Conservation (phyloP, 345 rosid genomes). For the Iberis pinnata region DNA sequence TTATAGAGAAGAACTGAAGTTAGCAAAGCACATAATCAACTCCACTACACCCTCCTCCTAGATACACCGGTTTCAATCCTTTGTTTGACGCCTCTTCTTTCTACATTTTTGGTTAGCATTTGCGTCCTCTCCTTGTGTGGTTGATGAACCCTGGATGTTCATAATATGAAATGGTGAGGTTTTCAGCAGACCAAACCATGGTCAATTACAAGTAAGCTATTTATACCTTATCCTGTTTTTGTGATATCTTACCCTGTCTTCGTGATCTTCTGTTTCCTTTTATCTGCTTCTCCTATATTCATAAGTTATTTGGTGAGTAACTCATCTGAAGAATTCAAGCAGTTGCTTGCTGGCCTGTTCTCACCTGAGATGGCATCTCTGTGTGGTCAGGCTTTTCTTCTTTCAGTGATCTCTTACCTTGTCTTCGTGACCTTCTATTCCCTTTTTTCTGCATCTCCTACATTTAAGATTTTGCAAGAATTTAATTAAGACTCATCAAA, state of each 20-base stretch:
- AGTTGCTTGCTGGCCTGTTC: neutral
- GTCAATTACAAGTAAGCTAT: slow-evolving; percentile 1
- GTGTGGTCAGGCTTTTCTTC: slow-evolving; percentile 4
- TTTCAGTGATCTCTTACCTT: slow-evolving; percentile 1
- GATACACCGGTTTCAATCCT: slow-evolving; percentile 20
- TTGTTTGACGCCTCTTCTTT: slow-evolving; percentile 27
- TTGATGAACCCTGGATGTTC: slow-evolving; percentile 10
- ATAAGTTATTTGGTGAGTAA: neutral
- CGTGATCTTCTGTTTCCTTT: slow-evolving; percentile 20
- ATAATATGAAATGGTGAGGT: slow-evolving; percentile 8
- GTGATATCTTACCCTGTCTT: slow-evolving; percentile 15
- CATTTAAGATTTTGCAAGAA: too few species aligned
- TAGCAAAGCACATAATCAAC: too few species aligned
- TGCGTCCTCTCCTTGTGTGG: slow-evolving; percentile 1
- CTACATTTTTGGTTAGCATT: slow-evolving; percentile 5
- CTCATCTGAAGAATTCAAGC: neutral
- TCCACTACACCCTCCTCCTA: too few species aligned
- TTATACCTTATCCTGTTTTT: slow-evolving; percentile 27
- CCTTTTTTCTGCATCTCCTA: too few species aligned
- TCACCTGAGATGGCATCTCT: slow-evolving; percentile 21
- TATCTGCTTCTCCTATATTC: slow-evolving; percentile 20
- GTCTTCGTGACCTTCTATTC: too few species aligned
- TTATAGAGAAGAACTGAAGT: too few species aligned
- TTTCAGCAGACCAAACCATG: neutral
- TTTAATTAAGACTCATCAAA: too few species aligned